A percentile compares a stretch with the other conserved stretches of the same genome.
phyloP scores from a whole-genome alignment of 345 rosid species.

The Populus simonii region DNA sequence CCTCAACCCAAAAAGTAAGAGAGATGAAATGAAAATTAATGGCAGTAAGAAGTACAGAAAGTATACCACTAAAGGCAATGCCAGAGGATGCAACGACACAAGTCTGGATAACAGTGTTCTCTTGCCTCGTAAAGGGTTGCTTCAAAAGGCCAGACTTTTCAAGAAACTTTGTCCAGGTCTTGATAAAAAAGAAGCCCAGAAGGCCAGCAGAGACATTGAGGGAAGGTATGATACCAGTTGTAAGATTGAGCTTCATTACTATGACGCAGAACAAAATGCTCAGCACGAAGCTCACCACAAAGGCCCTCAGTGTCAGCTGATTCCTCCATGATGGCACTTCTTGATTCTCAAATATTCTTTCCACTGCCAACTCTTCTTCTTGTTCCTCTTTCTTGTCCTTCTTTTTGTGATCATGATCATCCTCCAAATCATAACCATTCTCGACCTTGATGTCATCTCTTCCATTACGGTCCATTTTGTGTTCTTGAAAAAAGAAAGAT shows the following conservation, averaged over 20 bases:
- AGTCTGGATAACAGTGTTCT: constrained; percentile 26
- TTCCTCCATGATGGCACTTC: constrained; percentile 23
- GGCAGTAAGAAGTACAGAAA: not conserved
- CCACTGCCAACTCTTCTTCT: constrained; percentile 3
- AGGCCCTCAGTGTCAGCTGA: constrained; percentile 23
- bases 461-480: not conserved
- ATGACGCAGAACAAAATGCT: constrained; percentile 17
- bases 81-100: constrained; percentile 28
- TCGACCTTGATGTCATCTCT: not conserved
- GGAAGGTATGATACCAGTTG: constrained; percentile 23
- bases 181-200: constrained; percentile 22
- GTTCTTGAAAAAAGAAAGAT: not conserved
- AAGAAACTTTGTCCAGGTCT: constrained; percentile 20
- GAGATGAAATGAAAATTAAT: no score
- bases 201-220: constrained; percentile 30
- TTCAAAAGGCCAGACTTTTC: not conserved
- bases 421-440: not conserved
- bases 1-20: not conserved
- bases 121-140: constrained; percentile 24
- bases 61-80: constrained; percentile 25
- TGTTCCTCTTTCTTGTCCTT: not conserved
- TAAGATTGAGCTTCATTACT: constrained; percentile 29
- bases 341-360: constrained; percentile 7
- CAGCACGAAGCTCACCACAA: constrained; percentile 19
- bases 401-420: not conserved